Percentiles rank a stretch among this genome's conserved stretches.
These are phyloP conservation scores for Psidium friedrichsthalianum DNA, from an alignment of 345 rosid species.

Conservation along the genomic window DNA sequence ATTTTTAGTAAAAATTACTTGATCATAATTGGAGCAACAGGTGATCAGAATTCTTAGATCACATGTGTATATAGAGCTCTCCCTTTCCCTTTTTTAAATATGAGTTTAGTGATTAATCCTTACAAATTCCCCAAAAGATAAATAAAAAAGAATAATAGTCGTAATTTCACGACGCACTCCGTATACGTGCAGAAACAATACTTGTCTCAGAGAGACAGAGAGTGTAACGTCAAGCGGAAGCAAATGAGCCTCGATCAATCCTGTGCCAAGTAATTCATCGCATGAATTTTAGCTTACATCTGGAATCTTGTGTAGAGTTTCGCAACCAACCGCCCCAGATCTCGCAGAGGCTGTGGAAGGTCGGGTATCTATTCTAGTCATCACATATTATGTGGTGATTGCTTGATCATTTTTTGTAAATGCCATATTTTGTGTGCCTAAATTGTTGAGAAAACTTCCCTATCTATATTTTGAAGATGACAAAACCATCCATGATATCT, in stretches of 20 bases:
- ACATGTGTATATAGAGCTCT: fast-evolving
- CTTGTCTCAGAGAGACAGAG: not conserved
- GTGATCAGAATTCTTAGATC: not conserved
- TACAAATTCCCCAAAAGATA: no score
- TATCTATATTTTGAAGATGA: no score
- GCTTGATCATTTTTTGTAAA: no score
- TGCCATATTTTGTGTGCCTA: no score
- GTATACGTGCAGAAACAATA: not conserved
- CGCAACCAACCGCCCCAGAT: fast-evolving
- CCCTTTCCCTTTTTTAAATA: not conserved
- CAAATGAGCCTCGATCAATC: not conserved
- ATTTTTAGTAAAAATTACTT: not conserved
- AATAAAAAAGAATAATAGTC: no score
- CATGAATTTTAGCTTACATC: not conserved
- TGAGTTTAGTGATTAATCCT: no score
- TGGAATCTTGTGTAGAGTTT: not conserved
- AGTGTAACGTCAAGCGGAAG: not conserved
- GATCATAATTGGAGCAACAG: fast-evolving
- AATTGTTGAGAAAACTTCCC: no score
- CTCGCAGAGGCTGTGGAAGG: no score
- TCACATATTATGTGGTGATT: no score
- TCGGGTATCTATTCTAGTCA: no score
- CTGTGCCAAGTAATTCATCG: not conserved
- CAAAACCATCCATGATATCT: no score
- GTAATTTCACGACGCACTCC: not conserved